Evolutionary conservation across 2,329 filamentous ascomycete genomes (phyloP), one percentile per base, ranked within the genome.

Genomic region (Phaeoacremonium minimum): DNA sequence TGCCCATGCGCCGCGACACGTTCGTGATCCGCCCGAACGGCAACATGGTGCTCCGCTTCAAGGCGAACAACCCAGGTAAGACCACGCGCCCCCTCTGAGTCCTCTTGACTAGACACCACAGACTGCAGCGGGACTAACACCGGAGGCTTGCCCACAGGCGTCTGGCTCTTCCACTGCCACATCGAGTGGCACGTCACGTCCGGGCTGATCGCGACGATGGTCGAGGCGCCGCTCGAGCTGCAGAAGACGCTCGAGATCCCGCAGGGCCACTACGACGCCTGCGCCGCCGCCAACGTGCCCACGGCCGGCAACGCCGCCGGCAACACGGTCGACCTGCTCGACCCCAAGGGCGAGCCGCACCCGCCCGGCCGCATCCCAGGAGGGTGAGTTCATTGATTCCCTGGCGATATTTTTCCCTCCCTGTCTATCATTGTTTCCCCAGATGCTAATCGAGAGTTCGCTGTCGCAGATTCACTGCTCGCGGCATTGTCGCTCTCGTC

Each of bases 301-400:
- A 73, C 63, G 0, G 50, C 52, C 4, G 87, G 87, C 4, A 93
- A 93, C 49, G 87, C 87, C 0, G 87, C 85, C 0, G 87, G 71
- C 1, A 88, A 89, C 50, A 80, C 75, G 0, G 55, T 60, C 0
- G 60, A 91, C 46, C 61, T 77, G 7, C 60, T 86, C 0, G 75
- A 93, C 44, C 43, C 58, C 26, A 30, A 15, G 1, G 57, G 53
- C 31, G 43, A 58, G 43, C 48, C 38, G 5, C 30, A 15, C 33
- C 51, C 49, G 29, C 49, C 45, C 0, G 32, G 57, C 0, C 68
- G 63, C 30, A 53, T 91, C 13, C 85, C 85, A 0, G 69, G 64
- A 1, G 86, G 86, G 66, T 73, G 22, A 26, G 22, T 26, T n/a
- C 9, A 26, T 9, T 26, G 9, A 9, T 26, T 26, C 4, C 15